phyloP scores from a whole-genome alignment of 495 filamentous ascomycete genomes.

The Xylaria grammica region DNA sequence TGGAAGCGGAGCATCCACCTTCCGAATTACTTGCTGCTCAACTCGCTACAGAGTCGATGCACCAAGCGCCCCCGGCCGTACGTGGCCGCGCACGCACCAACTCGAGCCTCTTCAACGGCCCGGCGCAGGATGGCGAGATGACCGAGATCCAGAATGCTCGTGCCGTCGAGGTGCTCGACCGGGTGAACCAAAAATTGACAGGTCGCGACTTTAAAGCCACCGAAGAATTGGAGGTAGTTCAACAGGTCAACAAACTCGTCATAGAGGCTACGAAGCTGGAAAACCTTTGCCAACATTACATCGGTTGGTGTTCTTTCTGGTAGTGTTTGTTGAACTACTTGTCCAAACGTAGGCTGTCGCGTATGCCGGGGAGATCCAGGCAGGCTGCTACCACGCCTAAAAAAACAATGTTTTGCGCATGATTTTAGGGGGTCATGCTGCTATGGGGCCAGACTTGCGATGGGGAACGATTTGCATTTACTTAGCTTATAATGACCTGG shows the following conservation, averaged over 20 bases:
- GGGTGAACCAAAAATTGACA: slow-evolving; percentile 94
- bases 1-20: slow-evolving; percentile 64
- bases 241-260: slow-evolving; percentile 92
- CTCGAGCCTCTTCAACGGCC: slow-evolving; percentile 49
- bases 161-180: slow-evolving; percentile 86
- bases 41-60: slow-evolving; percentile 41
- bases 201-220: slow-evolving; percentile 67
- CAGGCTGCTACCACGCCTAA: neutral
- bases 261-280: slow-evolving; percentile 94
- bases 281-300: slow-evolving; percentile 98
- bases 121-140: slow-evolving; percentile 47
- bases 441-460: neutral
- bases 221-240: slow-evolving; percentile 83
- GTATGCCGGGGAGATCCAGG: neutral
- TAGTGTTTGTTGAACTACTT: slow-evolving; percentile 36
- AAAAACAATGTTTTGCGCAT: neutral
- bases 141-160: slow-evolving; percentile 89
- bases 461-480: neutral
- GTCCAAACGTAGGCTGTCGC: neutral
- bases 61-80: slow-evolving; percentile 55
- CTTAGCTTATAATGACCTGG: neutral
- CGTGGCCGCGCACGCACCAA: slow-evolving; percentile 61
- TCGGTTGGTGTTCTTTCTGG: slow-evolving; percentile 97
- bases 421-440: neutral
- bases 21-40: slow-evolving; percentile 53